Evolutionary conservation across 805 yeast genomes (phyloP), one percentile per base, ranked within the genome.

Genomic region (Wickerhamomyces pijperi): DNA sequence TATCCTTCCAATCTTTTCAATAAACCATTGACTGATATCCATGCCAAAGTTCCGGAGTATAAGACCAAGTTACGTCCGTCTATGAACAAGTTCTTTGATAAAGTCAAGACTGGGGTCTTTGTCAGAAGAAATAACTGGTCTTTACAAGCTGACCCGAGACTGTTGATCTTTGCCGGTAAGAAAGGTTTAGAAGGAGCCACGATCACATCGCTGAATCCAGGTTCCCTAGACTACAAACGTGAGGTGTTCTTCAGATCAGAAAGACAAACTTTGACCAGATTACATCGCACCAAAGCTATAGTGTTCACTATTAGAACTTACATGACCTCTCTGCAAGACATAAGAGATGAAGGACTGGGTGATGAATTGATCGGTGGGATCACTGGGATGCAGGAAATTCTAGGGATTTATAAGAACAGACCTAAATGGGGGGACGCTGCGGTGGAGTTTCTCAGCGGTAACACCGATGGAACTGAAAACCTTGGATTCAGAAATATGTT

Each of bases 31-130:
- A 71, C 82, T 0, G 60, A 54, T 36, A 71, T 82, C 43, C 94
- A 82, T 51, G 68, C 59, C 2, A 88, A 88, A 0, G 88, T 82
- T 2, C 94, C 92, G 0, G 72, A 71, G 42, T 82, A 82, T 49
- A 55, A 63, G 38, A 58, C 68, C 18, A 68, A 74, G 45, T 61
- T 82, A 34, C 68, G 72, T 53, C 47, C 65, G 4, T 71, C 82
- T 17, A 82, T 82, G 90, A 74, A 74, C 50, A 70, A 68, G 47
- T 82, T 76, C 51, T 82, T 82, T 54, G 63, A 65, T 21, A 67
- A 74, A 44, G 52, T 82, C 43, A 64, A 67, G 46, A 68, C 73
- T 3, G 63, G 68, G 21, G 72, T 74, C 40, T 66, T 68, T 37
- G 78, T 82, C 51, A 72, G 72, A 42, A 66, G 92, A 41, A 68